Conservation (phyloP, 1,284 basidiomycete genomes). For the Rhodotorula sp. region DNA sequence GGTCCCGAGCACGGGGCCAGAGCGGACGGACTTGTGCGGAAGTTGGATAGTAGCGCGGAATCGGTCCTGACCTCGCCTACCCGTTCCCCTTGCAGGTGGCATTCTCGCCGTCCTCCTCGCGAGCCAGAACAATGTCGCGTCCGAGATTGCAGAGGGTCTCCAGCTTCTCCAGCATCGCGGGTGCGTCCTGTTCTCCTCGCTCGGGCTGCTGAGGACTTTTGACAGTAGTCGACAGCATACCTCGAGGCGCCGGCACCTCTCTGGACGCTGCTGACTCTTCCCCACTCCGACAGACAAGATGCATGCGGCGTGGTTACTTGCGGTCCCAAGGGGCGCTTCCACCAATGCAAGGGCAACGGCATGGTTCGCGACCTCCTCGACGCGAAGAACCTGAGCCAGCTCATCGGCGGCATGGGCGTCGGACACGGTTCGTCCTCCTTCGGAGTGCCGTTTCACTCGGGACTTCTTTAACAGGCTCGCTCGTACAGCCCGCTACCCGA, state of each 20-base stretch:
- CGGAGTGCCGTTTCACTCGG: constrained; percentile 10
- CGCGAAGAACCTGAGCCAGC: constrained; percentile 66
- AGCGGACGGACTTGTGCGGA: no score
- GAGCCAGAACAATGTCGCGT: constrained; percentile 37
- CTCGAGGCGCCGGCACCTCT: no score
- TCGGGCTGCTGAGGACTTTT: neutral
- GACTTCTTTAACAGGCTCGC: neutral
- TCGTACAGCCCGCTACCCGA: constrained; percentile 83
- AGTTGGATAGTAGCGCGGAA: no score
- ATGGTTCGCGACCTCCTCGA: constrained; percentile 99
- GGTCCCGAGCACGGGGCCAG: neutral
- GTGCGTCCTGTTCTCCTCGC: constrained; percentile 4
- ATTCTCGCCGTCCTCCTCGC: constrained; percentile 43
- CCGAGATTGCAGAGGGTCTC: constrained; percentile 66
- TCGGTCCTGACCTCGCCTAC: neutral
- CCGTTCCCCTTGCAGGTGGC: constrained; percentile 31
- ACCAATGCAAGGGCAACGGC: constrained; percentile 99
- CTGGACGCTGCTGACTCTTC: neutral
- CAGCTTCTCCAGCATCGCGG: constrained; percentile 83
- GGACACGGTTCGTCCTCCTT: constrained; percentile 72
- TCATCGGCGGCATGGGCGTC: constrained; percentile 94
- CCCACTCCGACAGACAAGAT: constrained; percentile 69
- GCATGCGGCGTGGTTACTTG: constrained; percentile 98
- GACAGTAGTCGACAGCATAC: no score
- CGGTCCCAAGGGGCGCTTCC: constrained; percentile 89